Evolutionary conservation across 2,329 filamentous ascomycete species (phyloP), one percentile per base, ranked within the genome.

Genomic region (Monosporascus sp.): DNA sequence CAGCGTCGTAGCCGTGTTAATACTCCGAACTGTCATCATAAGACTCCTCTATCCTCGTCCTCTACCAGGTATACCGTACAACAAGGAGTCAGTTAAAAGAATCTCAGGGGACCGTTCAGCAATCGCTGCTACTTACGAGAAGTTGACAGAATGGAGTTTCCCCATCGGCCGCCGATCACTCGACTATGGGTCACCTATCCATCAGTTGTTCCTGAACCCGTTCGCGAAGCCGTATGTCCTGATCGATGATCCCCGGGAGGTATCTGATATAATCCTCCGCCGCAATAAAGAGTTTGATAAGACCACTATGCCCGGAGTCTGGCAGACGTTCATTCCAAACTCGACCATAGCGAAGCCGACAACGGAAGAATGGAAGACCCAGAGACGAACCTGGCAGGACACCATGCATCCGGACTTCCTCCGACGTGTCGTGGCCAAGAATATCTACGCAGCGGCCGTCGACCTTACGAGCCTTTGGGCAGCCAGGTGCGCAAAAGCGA

Each of bases 341-440:
- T 50, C 55, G 6, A 58, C 50, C 9, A 57, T 60, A 37, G 51
- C 51, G 9, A 52, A 58, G 43, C 17, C 18, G 9, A 55, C 50
- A 3, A 50, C 49, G 2, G 44, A 53, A 2, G 49, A 52, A 18
- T 58, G 48, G 43, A 57, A 49, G n/a, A 45, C 50, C 3, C 57
- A 60, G 50, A 47, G 50, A 17, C 56, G 54, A 45, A 46, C 39
- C 1, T 59, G 56, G 58, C 37, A 53, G 14, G 56, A 58, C 20
- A 46, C 54, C 15, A 60, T 62, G 56, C 38, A 54, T 11, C 54
- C 58, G 2, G 58, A 58, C 35, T 62, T 60, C 44, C 51, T 62
- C 4, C 41, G 52, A 3, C 38, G 52, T 2, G 57, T 57, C 3
- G 53, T 58, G 15, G 49, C 53, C 0, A 51, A 46, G 20, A 45